These are phyloP conservation scores for Anacardium occidentale DNA, from an alignment of 345 rosid genomes.

Conservation along the genomic window DNA sequence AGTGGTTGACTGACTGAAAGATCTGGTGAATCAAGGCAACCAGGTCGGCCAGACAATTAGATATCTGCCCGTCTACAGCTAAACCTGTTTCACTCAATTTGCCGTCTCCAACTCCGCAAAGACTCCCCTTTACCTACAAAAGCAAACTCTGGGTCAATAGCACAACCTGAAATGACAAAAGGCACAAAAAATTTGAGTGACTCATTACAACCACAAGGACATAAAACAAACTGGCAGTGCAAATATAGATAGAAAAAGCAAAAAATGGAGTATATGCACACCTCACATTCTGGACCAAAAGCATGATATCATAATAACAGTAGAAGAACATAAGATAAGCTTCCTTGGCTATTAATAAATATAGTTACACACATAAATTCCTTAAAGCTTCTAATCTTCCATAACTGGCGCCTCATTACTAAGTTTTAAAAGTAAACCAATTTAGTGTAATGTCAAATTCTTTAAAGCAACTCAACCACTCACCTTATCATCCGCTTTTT, in stretches of 20 bases:
- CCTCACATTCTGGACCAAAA: background rate
- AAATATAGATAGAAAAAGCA: background rate
- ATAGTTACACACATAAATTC: background rate
- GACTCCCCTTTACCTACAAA: slow-evolving; percentile 18
- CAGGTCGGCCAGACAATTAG: slow-evolving; percentile 35
- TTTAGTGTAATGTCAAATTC: background rate
- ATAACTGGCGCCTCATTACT: background rate
- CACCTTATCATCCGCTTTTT: background rate
- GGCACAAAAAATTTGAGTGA: background rate
- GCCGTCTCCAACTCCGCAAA: slow-evolving; percentile 5
- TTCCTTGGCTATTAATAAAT: background rate
- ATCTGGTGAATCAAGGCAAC: slow-evolving; percentile 39
- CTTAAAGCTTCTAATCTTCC: background rate
- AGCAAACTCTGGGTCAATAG: background rate
- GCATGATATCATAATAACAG: background rate
- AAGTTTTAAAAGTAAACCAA: background rate
- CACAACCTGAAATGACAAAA: background rate
- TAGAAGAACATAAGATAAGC: background rate
- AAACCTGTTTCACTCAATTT: slow-evolving; percentile 1
- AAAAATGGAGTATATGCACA: background rate
- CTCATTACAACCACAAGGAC: background rate
- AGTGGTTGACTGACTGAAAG: slow-evolving; percentile 32
- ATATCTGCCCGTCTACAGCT: slow-evolving; percentile 15
- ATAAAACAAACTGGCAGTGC: background rate
- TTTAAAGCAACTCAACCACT: background rate